phyloP scores from a whole-genome alignment of 495 filamentous ascomycete species.

The Lophiostoma macrostomum region DNA sequence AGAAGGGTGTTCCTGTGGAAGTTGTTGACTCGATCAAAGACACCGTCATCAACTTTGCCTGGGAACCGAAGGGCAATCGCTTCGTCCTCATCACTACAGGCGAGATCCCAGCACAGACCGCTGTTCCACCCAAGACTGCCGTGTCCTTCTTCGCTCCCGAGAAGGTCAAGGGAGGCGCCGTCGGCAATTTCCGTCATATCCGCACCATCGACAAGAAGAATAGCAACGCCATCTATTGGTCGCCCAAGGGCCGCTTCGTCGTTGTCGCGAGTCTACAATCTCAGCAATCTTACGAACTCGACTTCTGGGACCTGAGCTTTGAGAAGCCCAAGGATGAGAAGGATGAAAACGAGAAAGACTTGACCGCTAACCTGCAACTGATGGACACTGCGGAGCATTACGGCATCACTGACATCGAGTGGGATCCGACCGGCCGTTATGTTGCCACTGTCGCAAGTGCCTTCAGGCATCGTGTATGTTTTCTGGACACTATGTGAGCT shows the following conservation, averaged over 20 bases:
- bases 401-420: constrained; percentile 94
- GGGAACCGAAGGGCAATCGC: constrained; percentile 95
- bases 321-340: constrained; percentile 76
- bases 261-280: constrained; percentile 89
- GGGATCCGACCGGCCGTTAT: constrained; percentile 94
- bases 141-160: constrained; percentile 96
- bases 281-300: constrained; percentile 86
- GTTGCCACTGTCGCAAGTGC: constrained; percentile 86
- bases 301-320: constrained; percentile 97
- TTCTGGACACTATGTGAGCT: too few species aligned
- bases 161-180: constrained; percentile 70
- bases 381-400: constrained; percentile 94
- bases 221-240: constrained; percentile 99
- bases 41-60: constrained; percentile 97
- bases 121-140: constrained; percentile 88
- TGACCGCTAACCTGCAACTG: constrained; percentile 88
- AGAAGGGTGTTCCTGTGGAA: constrained; percentile 97
- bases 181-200: constrained; percentile 93
- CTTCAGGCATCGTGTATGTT: constrained; percentile 89
- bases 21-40: constrained; percentile 96
- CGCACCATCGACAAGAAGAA: constrained; percentile 96
- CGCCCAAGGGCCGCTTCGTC: constrained; percentile 92
- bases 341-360: constrained; percentile 83
- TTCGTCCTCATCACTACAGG: constrained; percentile 97
- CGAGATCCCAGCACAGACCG: constrained; percentile 71